Evolutionary conservation across 805 yeast species (phyloP).

Genomic region (Helenozyma rhizophorensis): DNA sequence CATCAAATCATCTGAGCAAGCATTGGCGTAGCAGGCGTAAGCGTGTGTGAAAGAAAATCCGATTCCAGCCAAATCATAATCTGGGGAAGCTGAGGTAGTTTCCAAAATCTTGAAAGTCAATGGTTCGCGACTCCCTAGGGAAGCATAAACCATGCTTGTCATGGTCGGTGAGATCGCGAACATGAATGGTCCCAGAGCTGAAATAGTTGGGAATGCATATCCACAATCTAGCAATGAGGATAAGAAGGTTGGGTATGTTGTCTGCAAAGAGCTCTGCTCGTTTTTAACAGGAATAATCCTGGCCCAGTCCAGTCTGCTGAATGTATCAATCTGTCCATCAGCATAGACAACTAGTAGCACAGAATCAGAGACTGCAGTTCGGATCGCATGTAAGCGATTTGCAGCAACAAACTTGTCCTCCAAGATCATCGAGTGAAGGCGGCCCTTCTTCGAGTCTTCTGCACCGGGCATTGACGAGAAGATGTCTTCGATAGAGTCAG

Average conservation of each 20-base stretch:
- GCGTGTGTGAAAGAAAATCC: slow-evolving; percentile 67
- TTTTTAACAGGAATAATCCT: too few species aligned
- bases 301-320: slow-evolving; percentile 35
- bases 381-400: slow-evolving; percentile 25
- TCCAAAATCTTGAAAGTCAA: slow-evolving; percentile 3
- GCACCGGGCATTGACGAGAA: slow-evolving; percentile 28
- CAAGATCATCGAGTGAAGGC: slow-evolving; percentile 13
- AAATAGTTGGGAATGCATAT: too few species aligned
- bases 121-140: slow-evolving; percentile 5
- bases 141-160: slow-evolving; percentile 34
- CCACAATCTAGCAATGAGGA: slow-evolving; percentile 51
- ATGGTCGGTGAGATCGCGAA: slow-evolving; percentile 49
- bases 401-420: slow-evolving; percentile 26
- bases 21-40: slow-evolving; percentile 62
- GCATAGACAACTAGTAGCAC: slow-evolving; percentile 36
- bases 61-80: slow-evolving; percentile 44
- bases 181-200: slow-evolving; percentile 20
- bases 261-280: too few species aligned
- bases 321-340: slow-evolving; percentile 43
- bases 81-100: slow-evolving; percentile 5
- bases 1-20: slow-evolving; percentile 66
- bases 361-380: slow-evolving; percentile 35
- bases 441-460: slow-evolving; percentile 7
- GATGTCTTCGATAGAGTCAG: slow-evolving; percentile 22
- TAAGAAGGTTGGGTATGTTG: slow-evolving; percentile 26